Percentiles rank a stretch among this genome's conserved stretches.
Conservation (phyloP, 2,329 filamentous ascomycete genomes). For the Aspergillus sclerotialis region DNA sequence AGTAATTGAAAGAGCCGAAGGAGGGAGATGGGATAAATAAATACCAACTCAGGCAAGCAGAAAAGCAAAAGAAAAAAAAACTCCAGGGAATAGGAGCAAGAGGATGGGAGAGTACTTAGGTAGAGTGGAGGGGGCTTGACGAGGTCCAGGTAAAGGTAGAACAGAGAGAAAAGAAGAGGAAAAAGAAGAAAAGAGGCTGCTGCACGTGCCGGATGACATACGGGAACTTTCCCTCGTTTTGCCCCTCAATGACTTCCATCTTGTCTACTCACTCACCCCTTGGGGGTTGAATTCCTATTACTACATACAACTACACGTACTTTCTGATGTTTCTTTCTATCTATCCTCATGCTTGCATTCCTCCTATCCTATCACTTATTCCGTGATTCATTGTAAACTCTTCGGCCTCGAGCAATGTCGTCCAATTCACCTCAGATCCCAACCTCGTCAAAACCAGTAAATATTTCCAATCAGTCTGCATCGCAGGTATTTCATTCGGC, state of each 20-base stretch:
- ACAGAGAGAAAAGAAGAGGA: too few relatives aligned
- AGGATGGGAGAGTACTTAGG: conserved; percentile 5
- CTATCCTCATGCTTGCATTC: too few relatives aligned
- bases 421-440: conserved; percentile 30
- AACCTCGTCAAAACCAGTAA: conserved; percentile 34
- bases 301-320: too few relatives aligned
- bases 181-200: conserved; percentile 14
- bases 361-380: too few relatives aligned
- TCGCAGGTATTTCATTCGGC: conserved; percentile 26
- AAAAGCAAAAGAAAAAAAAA: conserved; percentile 2
- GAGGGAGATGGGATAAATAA: conserved; percentile 2
- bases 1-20: not conserved
- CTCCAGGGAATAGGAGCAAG: not conserved
- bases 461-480: conserved; percentile 25
- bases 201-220: conserved; percentile 6
- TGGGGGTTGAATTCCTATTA: not conserved
- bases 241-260: not conserved
- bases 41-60: not conserved
- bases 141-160: too few relatives aligned
- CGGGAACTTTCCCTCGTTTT: not conserved
- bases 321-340: not conserved
- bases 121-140: too few relatives aligned
- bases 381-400: not conserved
- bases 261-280: not conserved
- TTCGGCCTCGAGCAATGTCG: conserved; percentile 29